A percentile compares a stretch with the other conserved stretches of the same genome.
These are phyloP conservation scores for Gymnopus androsaceus DNA, from an alignment of 1,284 basidiomycete species.

Conservation along the genomic window DNA sequence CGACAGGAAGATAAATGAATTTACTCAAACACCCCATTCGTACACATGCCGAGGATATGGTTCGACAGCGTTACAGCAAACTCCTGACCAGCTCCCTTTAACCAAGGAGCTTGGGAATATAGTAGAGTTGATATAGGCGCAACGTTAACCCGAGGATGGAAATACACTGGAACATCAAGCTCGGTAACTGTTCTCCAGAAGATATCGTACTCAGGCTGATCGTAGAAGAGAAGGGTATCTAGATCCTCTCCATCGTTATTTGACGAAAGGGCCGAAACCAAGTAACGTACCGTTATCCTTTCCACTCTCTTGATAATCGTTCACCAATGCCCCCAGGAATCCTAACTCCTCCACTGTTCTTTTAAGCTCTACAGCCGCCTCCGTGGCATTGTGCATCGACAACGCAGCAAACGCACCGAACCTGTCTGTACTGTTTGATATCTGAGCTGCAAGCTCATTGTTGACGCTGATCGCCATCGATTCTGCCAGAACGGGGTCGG, in stretches of 20 bases:
- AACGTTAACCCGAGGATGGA: constrained; percentile 32
- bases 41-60: constrained; percentile 42
- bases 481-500: constrained; percentile 21
- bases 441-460: constrained; percentile 12
- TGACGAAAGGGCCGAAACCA: background rate
- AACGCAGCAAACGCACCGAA: constrained; percentile 20
- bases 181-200: constrained; percentile 18
- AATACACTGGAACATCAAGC: constrained; percentile 21
- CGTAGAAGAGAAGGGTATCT: constrained; percentile 36
- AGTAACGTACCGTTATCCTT: constrained; percentile 12
- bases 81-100: constrained; percentile 38
- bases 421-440: constrained; percentile 14
- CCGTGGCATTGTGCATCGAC: constrained; percentile 20
- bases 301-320: constrained; percentile 18
- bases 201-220: constrained; percentile 16
- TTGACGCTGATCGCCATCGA: constrained; percentile 30
- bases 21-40: constrained; percentile 43
- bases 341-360: constrained; percentile 18
- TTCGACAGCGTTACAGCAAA: constrained; percentile 41
- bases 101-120: constrained; percentile 35
- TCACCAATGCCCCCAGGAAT: constrained; percentile 19
- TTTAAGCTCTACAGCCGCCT: constrained; percentile 16
- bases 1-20: constrained; percentile 1
- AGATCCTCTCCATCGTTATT: constrained; percentile 4
- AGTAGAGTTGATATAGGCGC: constrained; percentile 27